phyloP scores from a whole-genome alignment of 1,284 basidiomycete species.

The Naganishia sp. region DNA sequence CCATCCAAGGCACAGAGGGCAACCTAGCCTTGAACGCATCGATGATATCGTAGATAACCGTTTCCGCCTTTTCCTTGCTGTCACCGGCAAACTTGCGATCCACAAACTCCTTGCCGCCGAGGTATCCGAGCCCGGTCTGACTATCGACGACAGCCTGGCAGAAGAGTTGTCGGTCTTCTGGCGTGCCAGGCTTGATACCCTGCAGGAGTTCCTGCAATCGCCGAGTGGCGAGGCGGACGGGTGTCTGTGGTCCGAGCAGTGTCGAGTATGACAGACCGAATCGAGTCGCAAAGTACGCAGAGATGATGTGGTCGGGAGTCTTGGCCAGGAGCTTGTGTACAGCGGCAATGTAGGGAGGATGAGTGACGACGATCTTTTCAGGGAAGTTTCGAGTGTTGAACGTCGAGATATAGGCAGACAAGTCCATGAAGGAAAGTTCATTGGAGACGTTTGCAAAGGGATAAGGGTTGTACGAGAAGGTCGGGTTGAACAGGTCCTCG shows the following conservation, averaged over 20 bases:
- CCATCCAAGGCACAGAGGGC: conserved; percentile 84
- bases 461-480: conserved; percentile 85
- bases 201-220: conserved; percentile 69
- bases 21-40: conserved; percentile 80
- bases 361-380: conserved; percentile 72
- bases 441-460: conserved; percentile 68
- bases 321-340: conserved; percentile 70
- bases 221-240: conserved; percentile 72
- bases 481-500: conserved; percentile 68
- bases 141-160: conserved; percentile 56
- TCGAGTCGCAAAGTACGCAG: conserved; percentile 76
- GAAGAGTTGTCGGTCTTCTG: conserved; percentile 74
- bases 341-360: conserved; percentile 73
- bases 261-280: conserved; percentile 67
- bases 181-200: conserved; percentile 83
- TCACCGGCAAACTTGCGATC: conserved; percentile 80
- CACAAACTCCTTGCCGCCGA: conserved; percentile 68
- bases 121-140: conserved; percentile 55
- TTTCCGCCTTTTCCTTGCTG: conserved; percentile 75
- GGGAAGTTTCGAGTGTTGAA: conserved; percentile 80
- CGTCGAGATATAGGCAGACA: conserved; percentile 77
- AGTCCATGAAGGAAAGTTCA: conserved; percentile 74
- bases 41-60: conserved; percentile 83
- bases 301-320: conserved; percentile 69
- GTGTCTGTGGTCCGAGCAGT: conserved; percentile 70